These are phyloP conservation scores for Chlorophyllum brunneum DNA, from an alignment of 768 basidiomycete genomes.

Conservation along the genomic window DNA sequence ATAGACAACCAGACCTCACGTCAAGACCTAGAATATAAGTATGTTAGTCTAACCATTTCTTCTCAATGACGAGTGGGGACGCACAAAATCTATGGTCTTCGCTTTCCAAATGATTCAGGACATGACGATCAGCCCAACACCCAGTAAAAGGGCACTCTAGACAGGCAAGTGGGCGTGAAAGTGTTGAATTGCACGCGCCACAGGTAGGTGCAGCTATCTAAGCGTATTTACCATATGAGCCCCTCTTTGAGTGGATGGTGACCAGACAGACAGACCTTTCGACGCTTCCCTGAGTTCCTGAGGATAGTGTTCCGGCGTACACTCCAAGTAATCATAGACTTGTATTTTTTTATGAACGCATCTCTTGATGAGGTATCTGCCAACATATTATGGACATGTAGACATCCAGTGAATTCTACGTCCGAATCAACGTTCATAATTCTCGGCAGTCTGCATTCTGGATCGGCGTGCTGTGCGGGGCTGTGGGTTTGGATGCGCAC, in stretches of 20 bases:
- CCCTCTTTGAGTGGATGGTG: background rate
- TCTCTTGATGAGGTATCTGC: background rate
- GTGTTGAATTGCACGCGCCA: conserved; percentile 48
- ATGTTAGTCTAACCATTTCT: conserved; percentile 3
- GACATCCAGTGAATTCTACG: background rate
- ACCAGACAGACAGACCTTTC: conserved; percentile 55
- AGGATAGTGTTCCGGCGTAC: conserved; percentile 42
- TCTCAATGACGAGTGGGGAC: conserved; percentile 24
- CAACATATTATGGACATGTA: background rate
- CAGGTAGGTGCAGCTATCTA: conserved; percentile 57
- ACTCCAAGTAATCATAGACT: conserved; percentile 52
- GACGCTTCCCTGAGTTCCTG: conserved; percentile 50
- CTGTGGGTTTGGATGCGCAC: too few species aligned
- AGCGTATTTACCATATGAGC: conserved; percentile 13
- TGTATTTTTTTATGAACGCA: conserved; percentile 41
- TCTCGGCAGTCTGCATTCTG: background rate
- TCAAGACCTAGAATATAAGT: conserved; percentile 59
- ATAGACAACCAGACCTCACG: conserved; percentile 67
- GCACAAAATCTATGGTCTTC: conserved; percentile 62
- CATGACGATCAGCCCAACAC: conserved; percentile 65
- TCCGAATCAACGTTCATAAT: conserved; percentile 8
- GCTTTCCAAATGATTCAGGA: conserved; percentile 51
- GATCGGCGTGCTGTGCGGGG: too few species aligned
- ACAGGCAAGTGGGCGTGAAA: conserved; percentile 69
- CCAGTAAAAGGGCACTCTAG: conserved; percentile 67